Conservation (phyloP, 306 rosid genomes). For the Quercus alba region DNA sequence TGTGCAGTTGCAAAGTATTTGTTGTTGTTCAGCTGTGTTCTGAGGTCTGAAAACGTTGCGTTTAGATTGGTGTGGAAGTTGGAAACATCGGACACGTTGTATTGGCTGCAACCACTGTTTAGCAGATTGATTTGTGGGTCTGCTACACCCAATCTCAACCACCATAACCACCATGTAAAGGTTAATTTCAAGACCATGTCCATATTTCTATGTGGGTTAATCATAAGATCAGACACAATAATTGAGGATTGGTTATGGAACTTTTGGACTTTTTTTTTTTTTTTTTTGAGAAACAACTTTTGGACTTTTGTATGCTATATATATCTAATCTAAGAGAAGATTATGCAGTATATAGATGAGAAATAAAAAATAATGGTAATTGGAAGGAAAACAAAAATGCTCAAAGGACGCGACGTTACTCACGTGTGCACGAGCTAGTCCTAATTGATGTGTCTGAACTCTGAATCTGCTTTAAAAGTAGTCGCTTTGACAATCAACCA, state of each 20-base stretch:
- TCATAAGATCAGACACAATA: neutral
- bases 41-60: slow-evolving; percentile 37
- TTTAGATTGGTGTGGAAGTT: slow-evolving; percentile 46
- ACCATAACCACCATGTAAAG: slow-evolving; percentile 13
- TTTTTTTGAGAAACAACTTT: too few species aligned
- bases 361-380: too few species aligned
- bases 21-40: slow-evolving; percentile 19
- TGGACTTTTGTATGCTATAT: neutral
- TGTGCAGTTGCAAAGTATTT: slow-evolving; percentile 48
- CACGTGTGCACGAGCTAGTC: too few species aligned
- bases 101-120: slow-evolving; percentile 62
- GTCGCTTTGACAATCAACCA: too few species aligned
- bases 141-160: slow-evolving; percentile 16
- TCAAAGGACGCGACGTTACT: too few species aligned
- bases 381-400: too few species aligned
- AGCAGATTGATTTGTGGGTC: slow-evolving; percentile 44
- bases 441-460: too few species aligned
- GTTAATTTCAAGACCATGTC: neutral
- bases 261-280: neutral
- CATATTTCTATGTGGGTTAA: neutral
- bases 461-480: too few species aligned
- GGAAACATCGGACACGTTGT: slow-evolving; percentile 47
- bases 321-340: too few species aligned
- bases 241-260: too few species aligned
- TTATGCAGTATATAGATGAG: too few species aligned